Percentiles rank a stretch among this genome's conserved stretches.
Conservation (phyloP, 2,329 filamentous ascomycete species). For the Paecilomyces sp. region DNA sequence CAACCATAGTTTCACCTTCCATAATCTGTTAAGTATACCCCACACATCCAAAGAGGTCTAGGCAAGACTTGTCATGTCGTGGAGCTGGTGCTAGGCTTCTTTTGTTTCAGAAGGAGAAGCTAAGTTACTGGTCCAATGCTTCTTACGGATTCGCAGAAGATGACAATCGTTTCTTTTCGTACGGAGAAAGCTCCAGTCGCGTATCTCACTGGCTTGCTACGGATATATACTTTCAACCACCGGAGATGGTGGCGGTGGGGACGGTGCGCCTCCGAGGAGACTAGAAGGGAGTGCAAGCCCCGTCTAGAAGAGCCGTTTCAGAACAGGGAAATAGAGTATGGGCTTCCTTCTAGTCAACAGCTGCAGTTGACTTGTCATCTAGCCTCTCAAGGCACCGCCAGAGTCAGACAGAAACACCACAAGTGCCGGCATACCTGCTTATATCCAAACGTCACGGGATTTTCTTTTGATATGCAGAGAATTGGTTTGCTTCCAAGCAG, state of each 20-base stretch:
- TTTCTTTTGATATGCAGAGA: not conserved
- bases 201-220: not conserved
- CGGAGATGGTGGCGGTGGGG: not conserved
- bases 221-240: not conserved
- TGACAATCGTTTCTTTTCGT: not conserved
- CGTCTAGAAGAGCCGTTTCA: not conserved
- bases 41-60: not conserved
- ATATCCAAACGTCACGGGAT: not conserved
- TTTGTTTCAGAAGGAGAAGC: not conserved
- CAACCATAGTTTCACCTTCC: not conserved
- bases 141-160: not conserved
- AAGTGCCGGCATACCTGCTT: no score
- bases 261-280: not conserved
- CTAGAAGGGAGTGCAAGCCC: no score
- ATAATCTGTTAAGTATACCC: not conserved
- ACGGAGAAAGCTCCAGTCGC: not conserved
- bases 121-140: not conserved
- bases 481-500: not conserved
- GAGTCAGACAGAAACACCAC: no score
- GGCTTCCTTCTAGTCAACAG: no score
- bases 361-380: no score
- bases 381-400: no score
- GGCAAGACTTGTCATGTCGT: not conserved
- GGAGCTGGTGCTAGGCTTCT: not conserved
- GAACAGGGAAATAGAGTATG: not conserved